phyloP scores from a whole-genome alignment of 2,329 filamentous ascomycete genomes.

The Phialophora tarda region DNA sequence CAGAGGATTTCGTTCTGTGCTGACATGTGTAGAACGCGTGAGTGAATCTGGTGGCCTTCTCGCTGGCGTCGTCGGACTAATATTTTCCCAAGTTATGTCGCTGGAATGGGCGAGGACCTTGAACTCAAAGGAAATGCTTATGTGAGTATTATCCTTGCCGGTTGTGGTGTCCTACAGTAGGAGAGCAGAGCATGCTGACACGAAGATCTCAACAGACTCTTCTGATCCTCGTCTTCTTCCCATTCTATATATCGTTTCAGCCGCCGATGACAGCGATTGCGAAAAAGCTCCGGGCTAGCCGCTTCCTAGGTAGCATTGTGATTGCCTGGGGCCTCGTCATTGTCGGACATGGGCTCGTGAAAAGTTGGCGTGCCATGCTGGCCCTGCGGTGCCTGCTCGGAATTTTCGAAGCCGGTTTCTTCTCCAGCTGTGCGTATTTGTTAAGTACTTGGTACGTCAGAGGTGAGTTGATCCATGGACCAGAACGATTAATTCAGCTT shows the following conservation, averaged over 20 bases:
- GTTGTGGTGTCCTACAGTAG: no score
- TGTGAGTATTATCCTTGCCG: no score
- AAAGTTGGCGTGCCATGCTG: background rate
- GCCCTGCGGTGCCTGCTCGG: conserved; percentile 57
- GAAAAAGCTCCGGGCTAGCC: background rate
- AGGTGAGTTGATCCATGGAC: background rate
- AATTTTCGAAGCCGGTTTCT: conserved; percentile 69
- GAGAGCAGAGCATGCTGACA: no score
- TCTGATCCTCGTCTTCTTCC: conserved; percentile 1
- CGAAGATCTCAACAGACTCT: no score
- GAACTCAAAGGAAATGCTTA: no score
- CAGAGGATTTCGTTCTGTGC: no score
- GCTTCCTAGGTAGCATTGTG: background rate
- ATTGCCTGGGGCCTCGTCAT: background rate
- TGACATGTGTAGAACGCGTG: no score
- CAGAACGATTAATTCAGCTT: conserved; percentile 65
- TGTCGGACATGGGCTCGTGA: background rate
- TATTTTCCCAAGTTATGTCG: no score
- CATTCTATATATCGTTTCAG: conserved; percentile 4
- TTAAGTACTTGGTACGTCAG: background rate
- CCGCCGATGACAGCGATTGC: conserved; percentile 1
- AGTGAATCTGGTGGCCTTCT: no score
- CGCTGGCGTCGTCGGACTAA: no score
- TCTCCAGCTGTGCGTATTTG: conserved; percentile 59
- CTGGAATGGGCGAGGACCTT: no score